Evolutionary conservation across 768 basidiomycete species (phyloP).

Genomic region (Podaxis sp.): DNA sequence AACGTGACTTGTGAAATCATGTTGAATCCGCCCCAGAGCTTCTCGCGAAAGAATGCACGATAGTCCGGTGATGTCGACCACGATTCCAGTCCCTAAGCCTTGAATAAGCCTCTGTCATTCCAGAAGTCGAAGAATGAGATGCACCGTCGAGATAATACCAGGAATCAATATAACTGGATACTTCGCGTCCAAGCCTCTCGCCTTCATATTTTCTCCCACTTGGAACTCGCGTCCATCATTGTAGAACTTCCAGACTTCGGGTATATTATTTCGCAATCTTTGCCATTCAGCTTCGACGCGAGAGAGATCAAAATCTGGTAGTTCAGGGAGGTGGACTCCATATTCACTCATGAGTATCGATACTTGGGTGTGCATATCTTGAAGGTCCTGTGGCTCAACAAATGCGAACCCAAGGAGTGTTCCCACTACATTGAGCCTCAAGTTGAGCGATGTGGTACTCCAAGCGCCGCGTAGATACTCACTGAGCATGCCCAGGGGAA

Average conservation of each 20-base stretch:
- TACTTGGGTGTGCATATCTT: constrained; percentile 68
- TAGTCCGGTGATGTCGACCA: constrained; percentile 91
- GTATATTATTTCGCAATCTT: constrained; percentile 63
- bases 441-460: background rate
- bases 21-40: constrained; percentile 74
- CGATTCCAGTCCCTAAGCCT: constrained; percentile 73
- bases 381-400: constrained; percentile 65
- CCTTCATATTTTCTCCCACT: constrained; percentile 68
- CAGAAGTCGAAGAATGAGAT: constrained; percentile 21
- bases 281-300: constrained; percentile 74
- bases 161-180: constrained; percentile 87
- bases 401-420: constrained; percentile 61
- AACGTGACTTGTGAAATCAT: constrained; percentile 85
- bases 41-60: constrained; percentile 89
- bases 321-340: constrained; percentile 61
- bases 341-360: constrained; percentile 68
- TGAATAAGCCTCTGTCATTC: background rate
- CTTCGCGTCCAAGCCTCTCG: constrained; percentile 62
- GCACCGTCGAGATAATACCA: constrained; percentile 84
- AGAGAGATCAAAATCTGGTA: constrained; percentile 67
- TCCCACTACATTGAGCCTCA: constrained; percentile 50
- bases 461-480: constrained; percentile 5
- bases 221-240: constrained; percentile 80
- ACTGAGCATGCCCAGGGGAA: constrained; percentile 70
- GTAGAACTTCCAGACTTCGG: constrained; percentile 81